Evolutionary conservation across 1,284 basidiomycete species (phyloP), one percentile per base, ranked within the genome.

Genomic region (Ustilago shanxiensis): DNA sequence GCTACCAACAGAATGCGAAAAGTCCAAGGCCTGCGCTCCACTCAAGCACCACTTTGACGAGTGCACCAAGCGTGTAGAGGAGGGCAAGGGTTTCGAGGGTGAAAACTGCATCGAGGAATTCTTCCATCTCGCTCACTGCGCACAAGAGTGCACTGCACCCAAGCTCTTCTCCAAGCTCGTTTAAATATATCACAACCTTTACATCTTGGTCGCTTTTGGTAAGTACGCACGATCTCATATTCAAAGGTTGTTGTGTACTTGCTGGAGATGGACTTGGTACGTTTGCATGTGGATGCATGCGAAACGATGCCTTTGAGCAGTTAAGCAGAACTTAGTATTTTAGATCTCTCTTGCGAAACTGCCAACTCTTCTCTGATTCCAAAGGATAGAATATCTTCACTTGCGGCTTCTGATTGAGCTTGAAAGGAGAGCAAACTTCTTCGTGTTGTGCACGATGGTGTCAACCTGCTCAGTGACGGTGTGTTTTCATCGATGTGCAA

Each of bases 91-190:
- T 50, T 84, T 80, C 71, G 76, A 83, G 55, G 76, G 74, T 44
- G 84, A 86, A 64, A 83, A 83, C 79, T 86, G 84, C 78, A 80
- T 84, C 51, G 84, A 86, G 63, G 84, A 86, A 62, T 85, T 86
- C 61, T 72, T 84, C 80, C 82, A 84, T 68, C 78, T 84, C 39
- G 70, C 80, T 60, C 81, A 84, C 74, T 84, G 82, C 65, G 79
- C 82, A 29, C 75, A 79, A 64, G 81, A 84, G 65, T 84, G 82
- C 77, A 72, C 79, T 10, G 82, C 82, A 51, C 82, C 82, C 26
- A 83, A 83, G 76, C 78, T 83, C 39, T 83, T 83, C 62, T 4
- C 59, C 71, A 76, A 81, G 79, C 82, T 83, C 20, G 79, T 78
- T 28, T 82, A 72, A 78, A 33, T 37, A n/a, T 16, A 16, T 6